Evolutionary conservation across 441 rosid genomes (phyloP).

Genomic region (Dalechampia spathulata): DNA sequence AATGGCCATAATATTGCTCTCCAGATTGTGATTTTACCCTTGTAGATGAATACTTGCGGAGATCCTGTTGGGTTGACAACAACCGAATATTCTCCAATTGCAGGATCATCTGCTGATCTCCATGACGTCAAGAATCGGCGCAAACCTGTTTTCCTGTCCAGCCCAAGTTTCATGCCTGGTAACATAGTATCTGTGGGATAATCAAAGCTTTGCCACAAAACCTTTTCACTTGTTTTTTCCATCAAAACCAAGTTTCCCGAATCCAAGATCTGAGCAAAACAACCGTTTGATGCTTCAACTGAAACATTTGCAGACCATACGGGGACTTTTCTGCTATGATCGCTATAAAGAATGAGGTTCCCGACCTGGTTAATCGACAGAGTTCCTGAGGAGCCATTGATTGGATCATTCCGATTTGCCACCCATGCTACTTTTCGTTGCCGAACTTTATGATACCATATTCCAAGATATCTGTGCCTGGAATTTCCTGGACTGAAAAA

Average conservation of each 20-base stretch:
- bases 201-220: slow-evolving; percentile 24
- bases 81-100: neutral
- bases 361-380: neutral
- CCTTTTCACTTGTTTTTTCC: neutral
- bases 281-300: neutral
- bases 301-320: slow-evolving; percentile 16
- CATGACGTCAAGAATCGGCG: slow-evolving; percentile 2
- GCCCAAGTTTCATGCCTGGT: slow-evolving; percentile 14
- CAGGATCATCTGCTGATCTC: slow-evolving; percentile 18
- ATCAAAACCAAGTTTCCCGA: slow-evolving; percentile 17
- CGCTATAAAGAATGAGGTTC: slow-evolving; percentile 10
- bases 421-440: slow-evolving; percentile 15
- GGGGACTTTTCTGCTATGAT: neutral
- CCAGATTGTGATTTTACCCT: neutral
- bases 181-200: slow-evolving; percentile 14
- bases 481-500: slow-evolving; percentile 17
- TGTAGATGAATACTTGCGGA: neutral
- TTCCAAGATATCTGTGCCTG: slow-evolving; percentile 15
- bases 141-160: slow-evolving; percentile 7
- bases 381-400: slow-evolving; percentile 6
- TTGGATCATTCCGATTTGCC: slow-evolving; percentile 11
- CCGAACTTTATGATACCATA: slow-evolving; percentile 15
- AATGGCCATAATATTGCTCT: neutral
- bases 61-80: neutral
- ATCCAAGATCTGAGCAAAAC: slow-evolving; percentile 9